Evolutionary conservation across 1,139 yeast species (phyloP), one percentile per base, ranked within the genome.

Genomic region (Zygoascus hellenicus): DNA sequence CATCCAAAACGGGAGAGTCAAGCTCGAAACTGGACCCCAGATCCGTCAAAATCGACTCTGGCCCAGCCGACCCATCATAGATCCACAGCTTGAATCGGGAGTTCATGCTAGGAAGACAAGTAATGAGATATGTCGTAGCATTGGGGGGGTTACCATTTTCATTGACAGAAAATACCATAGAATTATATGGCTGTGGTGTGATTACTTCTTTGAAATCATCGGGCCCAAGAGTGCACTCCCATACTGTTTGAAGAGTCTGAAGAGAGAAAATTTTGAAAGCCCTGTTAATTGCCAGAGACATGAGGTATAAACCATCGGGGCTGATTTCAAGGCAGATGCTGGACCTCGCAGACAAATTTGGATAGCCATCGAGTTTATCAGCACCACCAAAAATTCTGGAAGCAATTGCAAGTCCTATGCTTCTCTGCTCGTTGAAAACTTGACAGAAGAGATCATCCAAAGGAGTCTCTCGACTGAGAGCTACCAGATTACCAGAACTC

Each of bases 401-500:
- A 9, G 42, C 14, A 55, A 47, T 9, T 52, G 38, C 29, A 42
- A 17, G 2, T 53, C 56, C 28, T 37, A 39, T 7, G 26, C 32
- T 35, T 17, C 45, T 50, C 2, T 54, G 33, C 10, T 64, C 67
- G 5, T 47, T 50, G 38, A 65, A 56, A 5, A 43, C 41, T 9
- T 46, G 39, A 26, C 58, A 49, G 5, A 47, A 33, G 6, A 59
- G 49, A n/a, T 49, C 51, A 1, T 51, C 57, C 15, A 62, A 54
- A 11, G 65, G 57, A 2, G 49, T 22, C 5, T 42, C 55, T 58
- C 64, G 83, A 64, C 52, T 80, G 78, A 55, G 81, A 62, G 51
- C 83, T 59, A 14, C 85, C 82, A 48, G 44, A 2, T 56, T 43
- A 5, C 96, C 96, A 64, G 88, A 95, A 39, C 74, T 72, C 47